These are phyloP conservation scores for Macrophomina phaseolina DNA, from an alignment of 2,329 filamentous ascomycete species.

Conservation along the genomic window DNA sequence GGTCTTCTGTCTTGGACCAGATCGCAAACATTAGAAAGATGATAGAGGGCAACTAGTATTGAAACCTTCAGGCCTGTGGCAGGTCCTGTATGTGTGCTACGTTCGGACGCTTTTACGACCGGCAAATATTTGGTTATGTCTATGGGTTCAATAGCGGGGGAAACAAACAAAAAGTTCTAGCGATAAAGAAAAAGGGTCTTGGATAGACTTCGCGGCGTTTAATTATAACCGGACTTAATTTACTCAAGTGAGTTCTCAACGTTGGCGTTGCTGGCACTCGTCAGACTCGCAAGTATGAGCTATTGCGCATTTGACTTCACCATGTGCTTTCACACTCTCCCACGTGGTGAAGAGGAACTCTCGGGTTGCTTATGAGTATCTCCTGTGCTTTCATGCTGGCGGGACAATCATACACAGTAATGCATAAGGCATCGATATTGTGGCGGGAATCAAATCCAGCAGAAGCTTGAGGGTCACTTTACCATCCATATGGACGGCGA, in stretches of 20 bases:
- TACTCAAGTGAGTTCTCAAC: neutral
- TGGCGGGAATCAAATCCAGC: too few relatives aligned
- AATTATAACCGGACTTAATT: neutral
- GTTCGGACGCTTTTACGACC: constrained; percentile 7
- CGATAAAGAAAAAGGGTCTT: neutral
- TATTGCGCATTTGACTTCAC: too few relatives aligned
- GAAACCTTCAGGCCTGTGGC: neutral
- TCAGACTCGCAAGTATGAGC: too few relatives aligned
- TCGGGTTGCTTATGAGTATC: too few relatives aligned
- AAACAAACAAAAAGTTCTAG: neutral
- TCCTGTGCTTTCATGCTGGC: too few relatives aligned
- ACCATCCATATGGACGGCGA: too few relatives aligned
- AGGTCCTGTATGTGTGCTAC: neutral
- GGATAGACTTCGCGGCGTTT: neutral
- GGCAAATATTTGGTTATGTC: neutral
- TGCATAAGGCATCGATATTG: too few relatives aligned
- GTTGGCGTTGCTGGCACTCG: too few relatives aligned
- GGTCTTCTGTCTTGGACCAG: constrained; percentile 68
- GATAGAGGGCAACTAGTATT: constrained; percentile 13
- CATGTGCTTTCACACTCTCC: too few relatives aligned
- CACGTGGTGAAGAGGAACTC: too few relatives aligned
- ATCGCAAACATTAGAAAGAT: constrained; percentile 59
- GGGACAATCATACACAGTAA: too few relatives aligned
- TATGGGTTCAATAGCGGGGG: neutral
- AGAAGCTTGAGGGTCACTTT: too few relatives aligned